A percentile compares a stretch with the other conserved stretches of the same genome.
These are phyloP conservation scores for Striga hermonthica DNA, from an alignment of 305 asterid species.

Conservation along the genomic window DNA sequence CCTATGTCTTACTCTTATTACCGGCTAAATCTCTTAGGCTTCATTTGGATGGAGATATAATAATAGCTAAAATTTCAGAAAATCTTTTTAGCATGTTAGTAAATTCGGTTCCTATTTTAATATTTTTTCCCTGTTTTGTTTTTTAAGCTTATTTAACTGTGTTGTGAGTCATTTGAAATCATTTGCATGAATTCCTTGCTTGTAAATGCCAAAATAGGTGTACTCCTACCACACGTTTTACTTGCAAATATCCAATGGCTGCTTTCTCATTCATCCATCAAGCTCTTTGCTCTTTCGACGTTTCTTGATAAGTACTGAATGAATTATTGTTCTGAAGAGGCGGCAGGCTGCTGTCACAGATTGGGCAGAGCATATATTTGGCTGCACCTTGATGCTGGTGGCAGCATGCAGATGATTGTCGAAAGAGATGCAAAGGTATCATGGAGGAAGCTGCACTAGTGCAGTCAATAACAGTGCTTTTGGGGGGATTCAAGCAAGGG, in stretches of 20 bases:
- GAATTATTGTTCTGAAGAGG: constrained; percentile 15
- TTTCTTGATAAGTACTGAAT: constrained; percentile 15
- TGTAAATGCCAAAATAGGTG: constrained; percentile 3
- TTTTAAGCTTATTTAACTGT: too few species aligned
- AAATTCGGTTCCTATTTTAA: too few species aligned
- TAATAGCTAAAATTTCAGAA: too few species aligned
- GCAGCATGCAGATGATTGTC: constrained; percentile 93
- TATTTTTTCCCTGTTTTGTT: too few species aligned
- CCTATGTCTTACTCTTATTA: neutral
- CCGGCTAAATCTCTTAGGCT: neutral
- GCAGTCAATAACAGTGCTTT: constrained; percentile 83
- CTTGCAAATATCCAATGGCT: neutral
- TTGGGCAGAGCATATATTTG: constrained; percentile 39
- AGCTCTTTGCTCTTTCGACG: neutral
- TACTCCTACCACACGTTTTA: neutral
- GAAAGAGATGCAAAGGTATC: constrained; percentile 99
- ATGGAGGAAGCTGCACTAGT: constrained; percentile 88
- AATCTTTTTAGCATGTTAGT: too few species aligned
- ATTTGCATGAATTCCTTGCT: too few species aligned
- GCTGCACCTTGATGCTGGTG: constrained; percentile 71
- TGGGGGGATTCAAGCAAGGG: constrained; percentile 76
- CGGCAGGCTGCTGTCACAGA: constrained; percentile 4
- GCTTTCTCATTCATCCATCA: neutral
- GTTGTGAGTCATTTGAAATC: too few species aligned
- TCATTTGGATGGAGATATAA: neutral